Evolutionary conservation across 441 rosid genomes (phyloP).

Genomic region (Kokia cookei): DNA sequence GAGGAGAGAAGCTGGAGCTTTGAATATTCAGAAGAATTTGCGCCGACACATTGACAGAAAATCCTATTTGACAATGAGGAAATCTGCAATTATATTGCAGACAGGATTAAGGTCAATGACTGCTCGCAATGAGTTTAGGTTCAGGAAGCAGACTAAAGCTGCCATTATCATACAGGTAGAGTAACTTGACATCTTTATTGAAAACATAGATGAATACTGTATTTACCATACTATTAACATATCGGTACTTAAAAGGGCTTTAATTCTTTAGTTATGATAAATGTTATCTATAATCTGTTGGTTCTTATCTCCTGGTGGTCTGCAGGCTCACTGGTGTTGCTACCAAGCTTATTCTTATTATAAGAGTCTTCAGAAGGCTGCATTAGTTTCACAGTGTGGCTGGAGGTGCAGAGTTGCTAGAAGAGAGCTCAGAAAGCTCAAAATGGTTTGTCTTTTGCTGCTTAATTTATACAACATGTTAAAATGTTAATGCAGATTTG

Average conservation of each 20-base stretch:
- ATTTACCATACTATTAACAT: background rate
- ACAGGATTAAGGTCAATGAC: slow-evolving; percentile 93
- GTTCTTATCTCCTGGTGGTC: slow-evolving; percentile 21
- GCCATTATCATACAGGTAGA: slow-evolving; percentile 83
- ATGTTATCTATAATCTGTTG: background rate
- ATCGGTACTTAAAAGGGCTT: background rate
- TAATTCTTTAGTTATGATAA: background rate
- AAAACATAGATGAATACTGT: slow-evolving; percentile 1
- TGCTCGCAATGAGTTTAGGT: slow-evolving; percentile 93
- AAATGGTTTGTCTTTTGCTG: slow-evolving; percentile 62
- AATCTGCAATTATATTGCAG: slow-evolving; percentile 74
- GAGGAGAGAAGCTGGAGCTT: slow-evolving; percentile 82
- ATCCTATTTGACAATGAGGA: slow-evolving; percentile 50
- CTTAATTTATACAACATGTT: slow-evolving; percentile 13
- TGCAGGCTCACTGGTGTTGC: slow-evolving; percentile 78
- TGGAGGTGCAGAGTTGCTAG: slow-evolving; percentile 98
- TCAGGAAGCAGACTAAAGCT: slow-evolving; percentile 94
- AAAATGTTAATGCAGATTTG: background rate
- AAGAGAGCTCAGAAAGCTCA: slow-evolving; percentile 85
- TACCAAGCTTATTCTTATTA: slow-evolving; percentile 64
- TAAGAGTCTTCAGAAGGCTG: slow-evolving; percentile 82
- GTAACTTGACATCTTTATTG: slow-evolving; percentile 1
- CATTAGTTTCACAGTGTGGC: slow-evolving; percentile 82
- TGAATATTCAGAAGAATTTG: slow-evolving; percentile 91
- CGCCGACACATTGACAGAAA: slow-evolving; percentile 58